Base-by-base conservation (phyloP, 2,329 filamentous ascomycete species). In the Botrytis paeoniae region DNA sequence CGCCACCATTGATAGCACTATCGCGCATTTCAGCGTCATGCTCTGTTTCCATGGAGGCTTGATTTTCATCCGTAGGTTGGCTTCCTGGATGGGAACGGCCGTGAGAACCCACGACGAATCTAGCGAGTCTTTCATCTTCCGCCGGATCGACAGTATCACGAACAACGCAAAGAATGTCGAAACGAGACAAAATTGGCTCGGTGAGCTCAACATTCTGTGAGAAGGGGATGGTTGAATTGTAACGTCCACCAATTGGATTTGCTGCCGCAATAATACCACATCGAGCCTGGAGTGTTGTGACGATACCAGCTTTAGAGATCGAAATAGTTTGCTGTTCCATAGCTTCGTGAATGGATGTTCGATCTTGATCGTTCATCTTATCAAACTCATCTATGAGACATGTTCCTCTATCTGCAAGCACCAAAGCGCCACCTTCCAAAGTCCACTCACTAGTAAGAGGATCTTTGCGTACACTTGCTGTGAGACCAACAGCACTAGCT, bases 261-360 rank as follows among this genome's bases (percentile, higher is more conserved):
- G 96, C 96, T 1, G 96, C 96, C 25, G 96, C 96, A 76, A 99
- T 94, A 77, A 99, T 97, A 71, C 95, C 94, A 82, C 96, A 99
- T 57, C 96, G 92, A 61, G 96, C 96, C 82, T 99, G 95, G 0
- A 99, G 86, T 0, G 96, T 98, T 1, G 96, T 99, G 61, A 99
- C 96, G 75, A 99, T 99, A 83, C 96, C 96, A 0, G 96, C 96
- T 82, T 99, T 99, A 76, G 94, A 97, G 80, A 99, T 99, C 75
- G 95, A 98, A 78, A 99, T 99, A 1, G 96, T 99, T 84, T 99
- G 96, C 83, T 99, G 96, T 83, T 99, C 96, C 96, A 99, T 99
- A 74, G 96, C 96, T 86, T 99, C 96, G 87, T 99, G 96, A 78
- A 99, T 99, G 12, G 94, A 97, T 1, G 96, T 98, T 76, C 96